Evolutionary conservation across 192 early-diverging fungal species (phyloP).

Genomic region (Thamnidium elegans): DNA sequence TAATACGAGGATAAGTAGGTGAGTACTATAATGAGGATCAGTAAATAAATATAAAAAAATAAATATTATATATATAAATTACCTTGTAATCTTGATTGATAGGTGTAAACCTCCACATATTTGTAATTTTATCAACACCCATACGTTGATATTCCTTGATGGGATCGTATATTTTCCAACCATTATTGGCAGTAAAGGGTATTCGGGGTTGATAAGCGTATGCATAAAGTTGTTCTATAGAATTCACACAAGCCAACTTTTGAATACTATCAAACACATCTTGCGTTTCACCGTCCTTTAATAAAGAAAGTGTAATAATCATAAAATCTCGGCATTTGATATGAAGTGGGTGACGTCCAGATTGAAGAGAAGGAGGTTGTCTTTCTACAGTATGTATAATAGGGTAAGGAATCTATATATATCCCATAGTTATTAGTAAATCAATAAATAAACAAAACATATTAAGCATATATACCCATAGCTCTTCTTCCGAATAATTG

Average conservation of each 20-base stretch:
- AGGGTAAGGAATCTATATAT: slow-evolving; percentile 72
- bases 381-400: slow-evolving; percentile 80
- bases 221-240: slow-evolving; percentile 75
- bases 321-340: slow-evolving; percentile 84
- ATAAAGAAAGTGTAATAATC: slow-evolving; percentile 67
- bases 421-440: neutral
- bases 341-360: slow-evolving; percentile 43
- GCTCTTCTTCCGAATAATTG: slow-evolving; percentile 47
- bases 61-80: slow-evolving; percentile 8
- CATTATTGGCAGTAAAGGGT: slow-evolving; percentile 41
- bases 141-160: slow-evolving; percentile 76
- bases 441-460: too few species aligned
- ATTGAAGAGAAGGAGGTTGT: slow-evolving; percentile 46
- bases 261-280: slow-evolving; percentile 80
- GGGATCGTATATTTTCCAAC: slow-evolving; percentile 79
- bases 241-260: slow-evolving; percentile 73
- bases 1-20: slow-evolving; percentile 78
- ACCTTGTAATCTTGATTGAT: slow-evolving; percentile 76
- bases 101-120: slow-evolving; percentile 76
- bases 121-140: slow-evolving; percentile 66
- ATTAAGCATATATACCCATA: slow-evolving; percentile 54
- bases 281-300: slow-evolving; percentile 62
- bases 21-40: slow-evolving; percentile 59
- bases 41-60: slow-evolving; percentile 3
- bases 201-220: slow-evolving; percentile 60